Base-by-base conservation (phyloP, 2,329 filamentous ascomycete genomes). In the Xylariaceae sp. region DNA sequence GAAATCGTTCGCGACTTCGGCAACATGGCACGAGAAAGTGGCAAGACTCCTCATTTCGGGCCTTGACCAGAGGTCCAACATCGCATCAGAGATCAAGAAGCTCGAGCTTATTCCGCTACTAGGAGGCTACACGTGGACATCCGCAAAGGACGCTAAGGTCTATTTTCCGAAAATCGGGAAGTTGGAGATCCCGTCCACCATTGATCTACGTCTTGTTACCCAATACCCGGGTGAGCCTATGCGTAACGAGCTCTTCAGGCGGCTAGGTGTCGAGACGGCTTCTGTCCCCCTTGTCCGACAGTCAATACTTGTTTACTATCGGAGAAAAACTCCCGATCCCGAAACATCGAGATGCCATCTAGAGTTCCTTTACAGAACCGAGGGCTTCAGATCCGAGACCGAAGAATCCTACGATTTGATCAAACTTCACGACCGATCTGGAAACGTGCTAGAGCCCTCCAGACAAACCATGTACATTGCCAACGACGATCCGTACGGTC, bases 21-120 rank as follows among this genome's bases (percentile, higher is more conserved):
- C 48, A 7, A 36, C 38, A 11, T 55, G 52, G 51, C 46, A 50
- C 36, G 34, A 33, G 9, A 37, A 32, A 19, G 38, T 32, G 27
- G 56, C 50, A 43, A 37, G 48, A 48, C 18, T 53, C 3, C 35
- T 57, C 1, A 34, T 36, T 8, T 2, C 2, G 2, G 24, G 32
- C 8, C 41, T 50, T 11, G 14, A 16, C 8, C n/a, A n/a, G 2
- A 17, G 26, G 4, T 21, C 21, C 6, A 3, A 40, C 14, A 12
- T 33, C 3, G 31, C 17, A 17, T 13, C 12, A 23, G n/a, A 31
- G n/a, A 5, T 43, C 5, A 36, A 17, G 19, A 3, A 4, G 9
- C 21, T 55, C n/a, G 26, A 41, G 4, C 21, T 56, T 9, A 34
- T 55, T 28, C 52, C 52, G 3, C 31, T 55, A 0, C 18, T 36